phyloP scores from a whole-genome alignment of 257 asterid species.

The Solanum chilense region DNA sequence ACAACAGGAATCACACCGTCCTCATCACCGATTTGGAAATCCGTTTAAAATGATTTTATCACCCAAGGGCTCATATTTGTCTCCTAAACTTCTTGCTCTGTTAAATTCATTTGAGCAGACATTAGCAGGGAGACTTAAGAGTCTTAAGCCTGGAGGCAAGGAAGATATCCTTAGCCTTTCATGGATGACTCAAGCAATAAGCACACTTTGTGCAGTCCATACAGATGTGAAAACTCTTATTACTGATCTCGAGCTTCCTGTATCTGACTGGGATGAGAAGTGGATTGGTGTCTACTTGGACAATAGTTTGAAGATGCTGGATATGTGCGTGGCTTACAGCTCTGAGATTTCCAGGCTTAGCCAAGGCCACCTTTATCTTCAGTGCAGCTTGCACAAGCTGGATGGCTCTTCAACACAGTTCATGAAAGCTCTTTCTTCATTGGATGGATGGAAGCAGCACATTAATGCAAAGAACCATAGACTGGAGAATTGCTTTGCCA shows the following conservation, averaged over 20 bases:
- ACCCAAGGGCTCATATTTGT: conserved; percentile 51
- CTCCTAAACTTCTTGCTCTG: conserved; percentile 49
- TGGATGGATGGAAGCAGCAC: conserved; percentile 69
- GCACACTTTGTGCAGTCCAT: conserved; percentile 58
- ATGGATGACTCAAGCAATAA: conserved; percentile 67
- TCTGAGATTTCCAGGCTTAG: conserved; percentile 68
- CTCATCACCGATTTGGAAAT: conserved; percentile 62
- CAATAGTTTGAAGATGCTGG: conserved; percentile 65
- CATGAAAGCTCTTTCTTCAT: conserved; percentile 44
- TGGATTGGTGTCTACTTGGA: conserved; percentile 78
- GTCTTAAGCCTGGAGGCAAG: conserved; percentile 44
- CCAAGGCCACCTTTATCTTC: conserved; percentile 73
- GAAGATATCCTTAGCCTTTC: conserved; percentile 54
- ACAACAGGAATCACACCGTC: conserved; percentile 56
- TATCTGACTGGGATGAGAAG: conserved; percentile 75
- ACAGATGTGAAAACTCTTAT: conserved; percentile 56
- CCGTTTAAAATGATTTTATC: conserved; percentile 52
- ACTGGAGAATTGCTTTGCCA: conserved; percentile 48
- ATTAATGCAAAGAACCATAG: conserved; percentile 47
- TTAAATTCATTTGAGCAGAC: conserved; percentile 59
- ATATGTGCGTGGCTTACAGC: conserved; percentile 70
- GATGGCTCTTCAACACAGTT: conserved; percentile 34
- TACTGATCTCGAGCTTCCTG: conserved; percentile 62
- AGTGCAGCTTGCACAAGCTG: conserved; percentile 36
- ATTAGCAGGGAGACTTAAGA: conserved; percentile 43